phyloP scores from a whole-genome alignment of 2,329 filamentous ascomycete genomes.

The Exserohilum rostratum region DNA sequence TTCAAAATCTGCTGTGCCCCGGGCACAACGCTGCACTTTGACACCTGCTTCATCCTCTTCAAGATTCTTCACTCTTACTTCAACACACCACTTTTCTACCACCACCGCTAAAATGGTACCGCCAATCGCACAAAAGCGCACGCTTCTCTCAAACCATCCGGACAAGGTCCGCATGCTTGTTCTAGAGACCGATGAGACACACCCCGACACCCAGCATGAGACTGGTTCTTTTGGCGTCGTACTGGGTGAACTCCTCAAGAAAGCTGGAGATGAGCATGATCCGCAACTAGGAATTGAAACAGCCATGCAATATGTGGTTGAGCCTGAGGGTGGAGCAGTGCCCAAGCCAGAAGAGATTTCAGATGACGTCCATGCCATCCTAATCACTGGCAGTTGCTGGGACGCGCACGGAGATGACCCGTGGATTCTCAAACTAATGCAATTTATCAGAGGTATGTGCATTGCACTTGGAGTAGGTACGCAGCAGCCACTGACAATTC shows the following conservation, averaged over 20 bases:
- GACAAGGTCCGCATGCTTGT: conserved; percentile 57
- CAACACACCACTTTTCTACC: conserved; percentile 1
- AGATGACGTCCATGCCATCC: conserved; percentile 50
- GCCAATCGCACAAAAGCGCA: conserved; percentile 26
- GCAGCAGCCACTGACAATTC: conserved; percentile 3
- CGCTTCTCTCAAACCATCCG: conserved; percentile 29
- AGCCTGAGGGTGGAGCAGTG: conserved; percentile 47
- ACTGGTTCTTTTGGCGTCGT: conserved; percentile 63
- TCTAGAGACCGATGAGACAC: conserved; percentile 64
- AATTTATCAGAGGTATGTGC: conserved; percentile 53
- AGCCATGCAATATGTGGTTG: conserved; percentile 61
- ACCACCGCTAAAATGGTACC: conserved; percentile 27
- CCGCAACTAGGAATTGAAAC: conserved; percentile 63
- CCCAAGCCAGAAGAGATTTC: conserved; percentile 57
- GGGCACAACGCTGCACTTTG: neutral
- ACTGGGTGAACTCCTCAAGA: conserved; percentile 58
- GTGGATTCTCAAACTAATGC: conserved; percentile 53
- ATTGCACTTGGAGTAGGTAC: neutral
- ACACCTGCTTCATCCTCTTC: neutral
- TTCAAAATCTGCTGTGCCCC: neutral
- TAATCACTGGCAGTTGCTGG: conserved; percentile 57
- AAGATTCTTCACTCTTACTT: neutral
- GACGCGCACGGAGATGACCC: conserved; percentile 55
- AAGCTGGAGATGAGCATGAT: conserved; percentile 59
- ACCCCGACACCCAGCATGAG: conserved; percentile 57